phyloP scores from a whole-genome alignment of 148 eudicot species.

The Fagopyrum homotropicum region DNA sequence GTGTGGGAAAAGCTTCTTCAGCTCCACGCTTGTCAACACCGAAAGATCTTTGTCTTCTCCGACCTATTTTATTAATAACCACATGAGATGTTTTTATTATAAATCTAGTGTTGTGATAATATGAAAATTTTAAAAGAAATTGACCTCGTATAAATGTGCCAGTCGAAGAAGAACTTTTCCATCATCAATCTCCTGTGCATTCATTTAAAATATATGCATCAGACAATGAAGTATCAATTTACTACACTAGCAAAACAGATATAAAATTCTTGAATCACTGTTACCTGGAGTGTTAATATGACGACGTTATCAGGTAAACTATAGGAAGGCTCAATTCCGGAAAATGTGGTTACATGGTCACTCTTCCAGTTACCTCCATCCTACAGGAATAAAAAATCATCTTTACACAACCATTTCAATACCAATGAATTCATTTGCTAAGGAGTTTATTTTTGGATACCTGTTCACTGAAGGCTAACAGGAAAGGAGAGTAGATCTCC shows the following conservation, averaged over 20 bases:
- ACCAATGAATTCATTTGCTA: background rate
- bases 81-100: background rate
- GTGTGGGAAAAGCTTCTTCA: constrained; percentile 56
- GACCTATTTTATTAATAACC: constrained; percentile 25
- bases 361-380: constrained; percentile 43
- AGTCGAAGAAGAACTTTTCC: constrained; percentile 76
- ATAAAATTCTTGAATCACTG: no score
- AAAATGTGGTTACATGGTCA: constrained; percentile 46
- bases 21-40: constrained; percentile 55
- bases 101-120: no score
- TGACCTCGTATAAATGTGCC: constrained; percentile 93
- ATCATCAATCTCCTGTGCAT: constrained; percentile 69
- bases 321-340: constrained; percentile 68
- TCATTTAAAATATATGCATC: background rate
- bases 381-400: constrained; percentile 20
- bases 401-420: background rate
- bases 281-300: constrained; percentile 87
- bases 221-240: background rate
- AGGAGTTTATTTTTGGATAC: constrained; percentile 21
- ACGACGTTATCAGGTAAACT: constrained; percentile 87
- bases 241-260: background rate
- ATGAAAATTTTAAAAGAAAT: no score
- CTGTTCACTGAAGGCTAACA: constrained; percentile 87
- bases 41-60: constrained; percentile 96
- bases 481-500: constrained; percentile 86